Base-by-base conservation (phyloP, 306 rosid species). In the Cercis canadensis region DNA sequence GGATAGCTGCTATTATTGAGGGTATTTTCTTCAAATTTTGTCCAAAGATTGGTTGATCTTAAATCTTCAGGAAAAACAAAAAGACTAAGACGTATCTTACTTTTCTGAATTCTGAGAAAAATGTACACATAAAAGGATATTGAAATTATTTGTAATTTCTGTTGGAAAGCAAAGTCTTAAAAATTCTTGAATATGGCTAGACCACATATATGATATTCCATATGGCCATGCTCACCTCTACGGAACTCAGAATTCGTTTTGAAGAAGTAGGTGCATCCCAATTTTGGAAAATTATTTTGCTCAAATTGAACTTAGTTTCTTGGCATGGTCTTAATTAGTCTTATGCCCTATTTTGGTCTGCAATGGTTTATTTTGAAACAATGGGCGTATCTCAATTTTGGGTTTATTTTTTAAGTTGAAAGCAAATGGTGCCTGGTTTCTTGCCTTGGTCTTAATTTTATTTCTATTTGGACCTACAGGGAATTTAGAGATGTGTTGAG, bases 351-450 rank as follows among this genome's bases (percentile, higher is more conserved):
- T 37, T 7, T 37, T 7, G 10, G 10, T 37, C 10, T 5, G 7
- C 49, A 43, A 12, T 24, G 3, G 29, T 24, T 24, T 24, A n/a
- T n/a, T n/a, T n/a, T n/a, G n/a, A n/a, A n/a, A n/a, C 39, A 34
- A 34, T 7, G 7, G 7, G 39, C 55, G 66, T 32, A 13, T 44
- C 41, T 63, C 75, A 70, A 33, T 45, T 66, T 10, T 43, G 65
- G 39, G 7, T 3, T 34, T 34, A 34, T 3, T 34, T 34, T 7
- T 34, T 7, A 3, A 3, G 11, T 5, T 17, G 16, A 57, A 65
- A 18, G 33, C 53, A 37, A 65, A 21, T 45, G 37, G 31, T 62
- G 71, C 39, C 39, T 73, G 45, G 15, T 59, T 14, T 34, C 50
- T 33, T 9, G 21, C n/a, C 10, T 18, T 46, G 31, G 13, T 44